Evolutionary conservation across 768 basidiomycete genomes (phyloP), one percentile per base, ranked within the genome.

Genomic region (Tylopilus balloui): DNA sequence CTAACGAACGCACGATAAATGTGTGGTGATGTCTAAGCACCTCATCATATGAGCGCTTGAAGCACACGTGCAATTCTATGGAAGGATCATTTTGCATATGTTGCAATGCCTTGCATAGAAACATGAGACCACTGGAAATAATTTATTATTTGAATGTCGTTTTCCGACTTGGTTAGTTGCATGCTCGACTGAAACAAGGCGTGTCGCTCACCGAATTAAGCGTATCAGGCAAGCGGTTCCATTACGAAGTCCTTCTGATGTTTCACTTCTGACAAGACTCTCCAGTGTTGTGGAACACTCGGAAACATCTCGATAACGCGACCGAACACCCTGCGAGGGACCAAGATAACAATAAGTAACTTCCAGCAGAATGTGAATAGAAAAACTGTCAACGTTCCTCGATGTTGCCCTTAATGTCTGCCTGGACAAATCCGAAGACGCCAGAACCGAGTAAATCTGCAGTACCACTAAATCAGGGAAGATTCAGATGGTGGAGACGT

Each of bases 401-500:
- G 32, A 89, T 80, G 63, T 89, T 88, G 54, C 69, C 77, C 62
- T 77, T 73, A 54, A 89, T 73, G 65, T 89, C 86, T 29, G 74
- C 69, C 64, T 88, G 86, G 6, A 88, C 79, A 60, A 88, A 89
- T 37, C 76, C 78, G 67, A 89, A 88, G 34, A 88, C 75, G 1
- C 77, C 78, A 52, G 78, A 77, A 20, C 85, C 85, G 28, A 88
- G 68, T 19, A 88, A 71, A 67, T 87, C 86, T 86, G 56, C 36
- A 55, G 25, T 34, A 53, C 49, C 45, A 38, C 45, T 45, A 47
- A 57, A 41, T 39, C 20, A 61, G 52, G 53, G 42, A 46, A 36
- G 28, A 50, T 36, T 31, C 42, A 23, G 34, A 43, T 46, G 48
- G 36, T n/a, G 17, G 45, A 45, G 42, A 52, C 56, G 54, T 63